Conservation (phyloP, 345 rosid genomes). For the Erodium maritimum region DNA sequence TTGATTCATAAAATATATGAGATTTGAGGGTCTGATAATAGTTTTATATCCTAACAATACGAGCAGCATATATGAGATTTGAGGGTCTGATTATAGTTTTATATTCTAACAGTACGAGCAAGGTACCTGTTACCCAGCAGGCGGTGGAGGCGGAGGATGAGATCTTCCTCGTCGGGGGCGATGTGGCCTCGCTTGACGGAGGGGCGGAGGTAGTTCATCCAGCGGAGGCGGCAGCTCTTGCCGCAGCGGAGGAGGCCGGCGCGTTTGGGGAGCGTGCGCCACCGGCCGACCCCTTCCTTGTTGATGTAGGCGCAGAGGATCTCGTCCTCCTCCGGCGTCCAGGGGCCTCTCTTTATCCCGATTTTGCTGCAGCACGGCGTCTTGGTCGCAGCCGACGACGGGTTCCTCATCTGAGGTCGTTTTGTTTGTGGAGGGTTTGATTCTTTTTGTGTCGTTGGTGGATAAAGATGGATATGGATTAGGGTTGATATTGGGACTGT, state of each 20-base stretch:
- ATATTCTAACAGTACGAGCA: too few relatives aligned
- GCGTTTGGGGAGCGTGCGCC: slow-evolving; percentile 72
- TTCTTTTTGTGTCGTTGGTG: neutral
- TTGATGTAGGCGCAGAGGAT: slow-evolving; percentile 42
- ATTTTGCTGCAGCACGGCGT: slow-evolving; percentile 64
- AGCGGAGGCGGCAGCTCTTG: slow-evolving; percentile 84
- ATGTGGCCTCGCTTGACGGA: slow-evolving; percentile 65
- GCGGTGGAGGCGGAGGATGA: slow-evolving; percentile 88
- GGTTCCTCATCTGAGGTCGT: slow-evolving; percentile 20
- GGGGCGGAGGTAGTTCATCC: slow-evolving; percentile 93
- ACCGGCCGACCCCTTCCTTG: slow-evolving; percentile 71
- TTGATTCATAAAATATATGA: too few relatives aligned
- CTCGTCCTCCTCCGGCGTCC: slow-evolving; percentile 82
- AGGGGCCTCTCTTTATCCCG: slow-evolving; percentile 79
- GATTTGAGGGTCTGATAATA: too few relatives aligned
- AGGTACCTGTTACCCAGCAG: slow-evolving; percentile 48
- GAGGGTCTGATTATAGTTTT: too few relatives aligned
- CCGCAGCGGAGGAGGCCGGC: slow-evolving; percentile 84
- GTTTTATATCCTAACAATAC: too few relatives aligned
- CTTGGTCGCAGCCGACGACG: slow-evolving; percentile 11
- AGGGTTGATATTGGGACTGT: too few relatives aligned
- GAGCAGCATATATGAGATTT: too few relatives aligned
- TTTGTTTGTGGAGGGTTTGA: too few relatives aligned
- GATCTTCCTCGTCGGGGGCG: slow-evolving; percentile 81
- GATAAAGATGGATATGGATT: too few relatives aligned